Conservation (phyloP, 352 stramenopile species). For the Phytophthora multivora region DNA sequence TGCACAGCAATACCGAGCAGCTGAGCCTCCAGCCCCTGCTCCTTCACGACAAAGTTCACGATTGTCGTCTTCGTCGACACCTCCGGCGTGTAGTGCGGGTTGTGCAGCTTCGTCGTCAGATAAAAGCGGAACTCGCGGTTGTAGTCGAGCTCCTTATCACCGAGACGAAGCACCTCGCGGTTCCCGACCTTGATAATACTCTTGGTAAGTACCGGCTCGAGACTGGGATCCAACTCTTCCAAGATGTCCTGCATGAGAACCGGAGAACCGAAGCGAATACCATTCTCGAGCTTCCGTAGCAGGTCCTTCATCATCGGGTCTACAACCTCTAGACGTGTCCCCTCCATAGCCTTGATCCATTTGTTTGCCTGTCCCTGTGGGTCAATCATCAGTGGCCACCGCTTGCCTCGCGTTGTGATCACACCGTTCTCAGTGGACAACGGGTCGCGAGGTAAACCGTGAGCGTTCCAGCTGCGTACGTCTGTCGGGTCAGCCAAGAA, state of each 20-base stretch:
- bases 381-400: slow-evolving; percentile 98
- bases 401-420: slow-evolving; percentile 92
- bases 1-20: slow-evolving; percentile 95
- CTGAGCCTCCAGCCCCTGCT: slow-evolving; percentile 94
- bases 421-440: slow-evolving; percentile 96
- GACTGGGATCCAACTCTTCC: slow-evolving; percentile 94
- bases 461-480: slow-evolving; percentile 95
- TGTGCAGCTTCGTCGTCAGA: slow-evolving; percentile 96
- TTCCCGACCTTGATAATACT: slow-evolving; percentile 95
- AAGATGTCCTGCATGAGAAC: slow-evolving; percentile 96
- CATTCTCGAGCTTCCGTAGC: slow-evolving; percentile 93
- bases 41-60: slow-evolving; percentile 97
- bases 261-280: slow-evolving; percentile 93
- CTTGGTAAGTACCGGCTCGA: slow-evolving; percentile 94
- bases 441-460: slow-evolving; percentile 92
- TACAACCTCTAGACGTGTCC: slow-evolving; percentile 86
- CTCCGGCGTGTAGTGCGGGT: slow-evolving; percentile 96
- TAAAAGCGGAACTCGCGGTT: slow-evolving; percentile 95
- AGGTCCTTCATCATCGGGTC: slow-evolving; percentile 96
- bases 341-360: slow-evolving; percentile 96
- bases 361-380: slow-evolving; percentile 96
- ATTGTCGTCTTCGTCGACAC: slow-evolving; percentile 96
- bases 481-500: slow-evolving; percentile 94
- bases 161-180: slow-evolving; percentile 92
- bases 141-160: slow-evolving; percentile 97